phyloP scores from a whole-genome alignment of 2,329 filamentous ascomycete species.

The Ophiocordyceps australis region DNA sequence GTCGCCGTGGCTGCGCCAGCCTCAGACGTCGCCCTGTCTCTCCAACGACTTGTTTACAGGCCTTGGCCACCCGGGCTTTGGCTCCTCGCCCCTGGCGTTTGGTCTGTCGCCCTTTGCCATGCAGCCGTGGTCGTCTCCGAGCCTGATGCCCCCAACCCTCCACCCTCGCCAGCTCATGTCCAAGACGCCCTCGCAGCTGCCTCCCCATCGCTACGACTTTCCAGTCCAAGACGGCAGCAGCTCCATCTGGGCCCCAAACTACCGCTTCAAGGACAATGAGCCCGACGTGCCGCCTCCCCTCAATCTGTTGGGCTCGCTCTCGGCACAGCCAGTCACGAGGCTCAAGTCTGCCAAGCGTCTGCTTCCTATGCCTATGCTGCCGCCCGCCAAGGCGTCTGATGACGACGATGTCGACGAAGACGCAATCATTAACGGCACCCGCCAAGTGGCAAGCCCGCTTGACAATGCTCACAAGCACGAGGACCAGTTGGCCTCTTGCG shows the following conservation, averaged over 20 bases:
- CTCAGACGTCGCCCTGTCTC: too few relatives aligned
- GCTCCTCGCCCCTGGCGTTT: slow-evolving; percentile 6
- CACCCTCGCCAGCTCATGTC: too few relatives aligned
- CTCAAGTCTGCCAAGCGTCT: slow-evolving; percentile 1
- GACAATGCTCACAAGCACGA: slow-evolving; percentile 4
- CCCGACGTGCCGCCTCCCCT: not conserved
- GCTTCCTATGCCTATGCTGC: not conserved
- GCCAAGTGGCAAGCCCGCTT: too few relatives aligned
- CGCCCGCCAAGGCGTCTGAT: slow-evolving; percentile 2
- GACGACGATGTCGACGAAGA: slow-evolving; percentile 10
- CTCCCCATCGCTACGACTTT: slow-evolving; percentile 10
- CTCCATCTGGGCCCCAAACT: slow-evolving; percentile 15
- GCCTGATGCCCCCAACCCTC: too few relatives aligned
- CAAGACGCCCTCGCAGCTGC: slow-evolving; percentile 2
- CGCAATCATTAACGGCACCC: slow-evolving; percentile 5
- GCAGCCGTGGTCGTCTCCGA: slow-evolving; percentile 3
- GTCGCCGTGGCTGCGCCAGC: too few relatives aligned
- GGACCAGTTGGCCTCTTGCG: slow-evolving; percentile 6
- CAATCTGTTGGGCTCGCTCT: slow-evolving; percentile 1
- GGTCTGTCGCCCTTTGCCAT: slow-evolving; percentile 4
- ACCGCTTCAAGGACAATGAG: slow-evolving; percentile 6
- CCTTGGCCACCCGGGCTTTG: slow-evolving; percentile 2
- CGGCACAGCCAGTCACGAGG: slow-evolving; percentile 2
- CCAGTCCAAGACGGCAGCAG: slow-evolving; percentile 10
- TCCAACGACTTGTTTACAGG: too few relatives aligned